Percentiles rank a stretch among this genome's conserved stretches.
Conservation (phyloP, 805 yeast genomes). For the Candida hungchunana region DNA sequence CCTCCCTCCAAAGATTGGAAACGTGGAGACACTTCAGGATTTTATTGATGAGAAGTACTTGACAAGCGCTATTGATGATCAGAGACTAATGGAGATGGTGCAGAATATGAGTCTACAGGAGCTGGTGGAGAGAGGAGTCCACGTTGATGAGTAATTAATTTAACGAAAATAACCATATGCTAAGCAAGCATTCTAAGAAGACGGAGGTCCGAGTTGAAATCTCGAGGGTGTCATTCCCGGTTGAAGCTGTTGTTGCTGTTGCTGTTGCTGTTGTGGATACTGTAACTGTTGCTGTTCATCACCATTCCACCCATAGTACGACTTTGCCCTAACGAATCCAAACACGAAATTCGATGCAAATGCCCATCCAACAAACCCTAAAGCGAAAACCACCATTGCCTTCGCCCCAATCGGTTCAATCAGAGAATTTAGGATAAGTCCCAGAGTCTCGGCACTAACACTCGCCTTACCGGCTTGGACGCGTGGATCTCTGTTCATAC, state of each 20-base stretch:
- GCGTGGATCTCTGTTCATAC: conserved; percentile 54
- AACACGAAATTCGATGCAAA: conserved; percentile 61
- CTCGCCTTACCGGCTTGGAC: conserved; percentile 46
- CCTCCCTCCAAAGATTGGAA: conserved; percentile 57
- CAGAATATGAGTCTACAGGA: conserved; percentile 26
- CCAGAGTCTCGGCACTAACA: conserved; percentile 59
- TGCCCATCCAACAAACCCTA: conserved; percentile 38
- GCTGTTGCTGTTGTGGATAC: conserved; percentile 6
- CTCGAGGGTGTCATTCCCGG: conserved; percentile 8
- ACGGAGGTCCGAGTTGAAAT: conserved; percentile 7
- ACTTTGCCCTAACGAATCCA: conserved; percentile 58
- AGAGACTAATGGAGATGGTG: conserved; percentile 25
- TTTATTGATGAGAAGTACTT: conserved; percentile 31
- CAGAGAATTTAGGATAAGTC: conserved; percentile 55
- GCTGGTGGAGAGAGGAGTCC: conserved; percentile 14
- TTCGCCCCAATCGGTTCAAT: conserved; percentile 66
- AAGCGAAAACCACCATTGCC: conserved; percentile 42
- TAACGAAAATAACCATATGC: no score
- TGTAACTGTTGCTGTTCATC: conserved; percentile 4
- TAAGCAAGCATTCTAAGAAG: no score
- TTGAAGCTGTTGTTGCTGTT: conserved; percentile 1
- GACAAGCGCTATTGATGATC: conserved; percentile 19
- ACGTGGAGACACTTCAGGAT: conserved; percentile 32
- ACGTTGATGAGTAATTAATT: no score
- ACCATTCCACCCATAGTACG: conserved; percentile 33